Evolutionary conservation across 2,329 filamentous ascomycete species (phyloP), one percentile per base, ranked within the genome.

Genomic region (Diaporthe citri): DNA sequence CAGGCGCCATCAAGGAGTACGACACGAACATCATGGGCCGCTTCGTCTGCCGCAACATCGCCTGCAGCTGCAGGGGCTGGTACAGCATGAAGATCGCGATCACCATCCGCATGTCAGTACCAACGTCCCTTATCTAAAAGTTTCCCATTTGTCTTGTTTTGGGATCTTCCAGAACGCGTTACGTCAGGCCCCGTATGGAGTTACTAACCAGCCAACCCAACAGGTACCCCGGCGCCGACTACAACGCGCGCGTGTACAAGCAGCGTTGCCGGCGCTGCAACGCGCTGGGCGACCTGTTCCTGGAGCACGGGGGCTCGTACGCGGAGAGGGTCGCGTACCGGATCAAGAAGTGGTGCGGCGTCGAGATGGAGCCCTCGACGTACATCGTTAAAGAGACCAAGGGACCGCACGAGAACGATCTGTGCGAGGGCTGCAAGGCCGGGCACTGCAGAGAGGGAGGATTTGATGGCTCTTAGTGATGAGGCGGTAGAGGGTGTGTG

Each of bases 271-370:
- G 25, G 34, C 55, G 39, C 2, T 81, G 80, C 70, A 71, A 77
- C 3, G 25, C 28, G 2, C 71, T 81, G 12, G 76, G 78, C 56
- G 70, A 67, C 7, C 75, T 80, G 0, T 71, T 62, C 1, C 71
- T 80, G 8, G 76, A 81, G 57, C 7, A 36, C 34, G 48, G 9
- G 1, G 34, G 71, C 1, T 77, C 78, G 28, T 81, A 81, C 41
- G 74, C 77, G 3, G 79, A 81, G 20, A 76, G 80, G 46, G 77
- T 81, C 6, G 71, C 80, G 5, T 80, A 81, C 46, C 69, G 80
- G 48, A 66, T 81, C 25, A 80, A 79, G 76, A 79, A 75, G n/a
- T 81, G 80, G 80, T 76, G 72, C 10, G 80, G 79, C 2, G 71
- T 80, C 7, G 1, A 34, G 13, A 7, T 77, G 55, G 70, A 77